Percentiles rank a stretch among this genome's conserved stretches.
These are phyloP conservation scores for Talaromyces funiculosus DNA, from an alignment of 2,329 filamentous ascomycete species.

Conservation along the genomic window DNA sequence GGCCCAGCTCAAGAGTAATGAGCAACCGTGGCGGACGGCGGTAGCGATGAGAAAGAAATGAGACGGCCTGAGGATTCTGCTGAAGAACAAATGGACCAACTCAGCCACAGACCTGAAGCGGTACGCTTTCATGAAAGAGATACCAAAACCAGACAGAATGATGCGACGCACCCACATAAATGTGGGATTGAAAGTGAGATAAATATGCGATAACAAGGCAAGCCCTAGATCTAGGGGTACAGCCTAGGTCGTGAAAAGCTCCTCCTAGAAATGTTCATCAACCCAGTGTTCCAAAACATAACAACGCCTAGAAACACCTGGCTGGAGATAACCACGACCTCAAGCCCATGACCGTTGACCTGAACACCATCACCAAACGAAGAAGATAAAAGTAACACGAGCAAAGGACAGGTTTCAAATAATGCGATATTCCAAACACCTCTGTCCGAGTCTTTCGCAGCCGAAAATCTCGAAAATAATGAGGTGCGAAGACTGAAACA, in stretches of 20 bases:
- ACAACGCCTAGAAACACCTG: constrained; percentile 7
- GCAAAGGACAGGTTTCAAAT: not conserved
- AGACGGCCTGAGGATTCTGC: not conserved
- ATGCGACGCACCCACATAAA: not conserved
- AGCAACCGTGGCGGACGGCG: not conserved
- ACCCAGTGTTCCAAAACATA: not conserved
- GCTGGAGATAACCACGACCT: not conserved
- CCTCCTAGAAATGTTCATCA: constrained; percentile 6
- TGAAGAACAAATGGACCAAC: not conserved
- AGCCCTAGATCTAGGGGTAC: no score
- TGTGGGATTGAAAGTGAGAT: not conserved
- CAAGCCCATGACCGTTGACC: constrained; percentile 10
- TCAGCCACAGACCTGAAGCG: not conserved
- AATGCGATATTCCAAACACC: constrained; percentile 3
- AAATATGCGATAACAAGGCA: not conserved
- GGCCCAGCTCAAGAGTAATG: not conserved
- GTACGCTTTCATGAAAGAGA: not conserved
- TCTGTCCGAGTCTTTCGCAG: constrained; percentile 4
- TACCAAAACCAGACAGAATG: not conserved
- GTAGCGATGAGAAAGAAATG: not conserved
- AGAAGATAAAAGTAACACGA: not conserved
- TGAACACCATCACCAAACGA: constrained; percentile 11
- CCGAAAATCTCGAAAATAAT: not conserved
- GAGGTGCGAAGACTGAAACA: constrained; percentile 8
- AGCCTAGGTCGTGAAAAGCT: not conserved